These are phyloP conservation scores for Cardamine resedifolia DNA, from an alignment of 345 rosid genomes.

Conservation along the genomic window DNA sequence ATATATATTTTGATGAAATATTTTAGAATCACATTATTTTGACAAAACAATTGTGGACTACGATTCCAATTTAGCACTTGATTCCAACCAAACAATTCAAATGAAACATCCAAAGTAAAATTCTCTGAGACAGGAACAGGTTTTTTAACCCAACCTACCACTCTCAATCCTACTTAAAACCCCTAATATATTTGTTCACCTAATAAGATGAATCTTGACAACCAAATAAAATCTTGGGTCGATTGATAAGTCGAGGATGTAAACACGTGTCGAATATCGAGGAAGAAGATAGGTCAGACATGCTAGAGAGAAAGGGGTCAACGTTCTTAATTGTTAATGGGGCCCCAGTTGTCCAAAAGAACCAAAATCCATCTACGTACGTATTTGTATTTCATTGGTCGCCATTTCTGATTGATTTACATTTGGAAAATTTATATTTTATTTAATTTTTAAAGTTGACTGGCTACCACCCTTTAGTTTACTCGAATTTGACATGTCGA, in stretches of 20 bases:
- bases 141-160: neutral
- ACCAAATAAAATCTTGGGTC: too few relatives aligned
- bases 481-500: neutral
- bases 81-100: neutral
- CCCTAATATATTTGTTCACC: neutral
- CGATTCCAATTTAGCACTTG: neutral
- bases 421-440: neutral
- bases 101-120: neutral
- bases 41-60: neutral
- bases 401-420: neutral
- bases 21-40: neutral
- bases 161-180: neutral
- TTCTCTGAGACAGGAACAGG: neutral
- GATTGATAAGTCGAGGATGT: neutral
- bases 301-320: slow-evolving; percentile 3
- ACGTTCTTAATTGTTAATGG: neutral
- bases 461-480: neutral
- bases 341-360: neutral
- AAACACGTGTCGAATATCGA: slow-evolving; percentile 17
- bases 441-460: neutral
- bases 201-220: neutral
- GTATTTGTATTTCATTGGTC: slow-evolving; percentile 8
- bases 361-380: slow-evolving; percentile 19
- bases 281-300: slow-evolving; percentile 1
- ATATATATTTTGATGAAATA: neutral